phyloP scores from a whole-genome alignment of 345 rosid genomes.

The Barbarea vulgaris region DNA sequence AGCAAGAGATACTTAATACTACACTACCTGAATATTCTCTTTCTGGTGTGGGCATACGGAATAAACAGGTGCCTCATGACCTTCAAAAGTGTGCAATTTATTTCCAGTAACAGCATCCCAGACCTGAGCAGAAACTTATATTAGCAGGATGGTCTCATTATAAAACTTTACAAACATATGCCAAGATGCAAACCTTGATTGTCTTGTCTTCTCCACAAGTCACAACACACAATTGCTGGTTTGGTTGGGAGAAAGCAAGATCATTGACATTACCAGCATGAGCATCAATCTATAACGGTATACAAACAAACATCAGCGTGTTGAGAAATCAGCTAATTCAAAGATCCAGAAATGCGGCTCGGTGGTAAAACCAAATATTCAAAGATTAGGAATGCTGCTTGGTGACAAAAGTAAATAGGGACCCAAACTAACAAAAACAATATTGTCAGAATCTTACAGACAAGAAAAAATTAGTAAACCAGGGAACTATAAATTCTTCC shows the following conservation, averaged over 20 bases:
- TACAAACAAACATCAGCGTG: slow-evolving; percentile 7
- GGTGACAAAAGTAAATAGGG: background rate
- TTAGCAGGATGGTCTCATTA: slow-evolving; percentile 19
- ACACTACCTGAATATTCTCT: slow-evolving; percentile 63
- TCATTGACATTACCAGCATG: slow-evolving; percentile 70
- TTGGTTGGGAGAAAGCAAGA: slow-evolving; percentile 70
- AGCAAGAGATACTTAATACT: background rate
- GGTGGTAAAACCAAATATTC: background rate
- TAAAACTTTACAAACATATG: background rate
- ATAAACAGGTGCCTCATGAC: slow-evolving; percentile 76
- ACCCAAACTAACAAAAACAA: background rate
- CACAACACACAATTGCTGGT: slow-evolving; percentile 59
- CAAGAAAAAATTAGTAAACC: background rate
- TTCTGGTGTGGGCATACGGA: slow-evolving; percentile 70
- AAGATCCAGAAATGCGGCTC: slow-evolving; percentile 19
- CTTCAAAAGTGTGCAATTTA: slow-evolving; percentile 63
- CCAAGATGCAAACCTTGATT: slow-evolving; percentile 54
- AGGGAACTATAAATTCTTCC: background rate
- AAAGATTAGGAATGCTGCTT: background rate
- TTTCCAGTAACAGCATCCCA: slow-evolving; percentile 68
- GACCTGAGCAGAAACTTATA: slow-evolving; percentile 43
- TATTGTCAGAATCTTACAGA: slow-evolving; percentile 12
- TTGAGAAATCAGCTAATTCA: slow-evolving; percentile 7
- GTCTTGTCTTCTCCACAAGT: slow-evolving; percentile 78
- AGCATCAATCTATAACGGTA: slow-evolving; percentile 58